Evolutionary conservation across 2,329 filamentous ascomycete genomes (phyloP).

Genomic region (Fonsecaea pugnacius): DNA sequence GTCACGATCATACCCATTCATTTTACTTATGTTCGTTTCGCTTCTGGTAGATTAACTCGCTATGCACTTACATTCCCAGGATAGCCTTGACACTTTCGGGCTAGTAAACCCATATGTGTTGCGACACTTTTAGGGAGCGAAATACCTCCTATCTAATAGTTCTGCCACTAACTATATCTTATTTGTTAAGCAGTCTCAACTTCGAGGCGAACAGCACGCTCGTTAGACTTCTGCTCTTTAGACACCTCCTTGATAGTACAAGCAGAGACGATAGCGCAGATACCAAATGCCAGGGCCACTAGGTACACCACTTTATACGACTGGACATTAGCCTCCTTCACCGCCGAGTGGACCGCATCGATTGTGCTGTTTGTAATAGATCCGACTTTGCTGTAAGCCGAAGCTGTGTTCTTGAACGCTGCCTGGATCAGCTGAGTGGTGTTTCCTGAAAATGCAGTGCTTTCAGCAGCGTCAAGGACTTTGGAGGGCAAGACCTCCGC

Average conservation of each 20-base stretch:
- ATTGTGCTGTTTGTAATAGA: constrained; percentile 34
- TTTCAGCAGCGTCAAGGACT: constrained; percentile 41
- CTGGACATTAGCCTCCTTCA: constrained; percentile 48
- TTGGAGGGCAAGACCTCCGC: background rate
- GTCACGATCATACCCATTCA: too few species aligned
- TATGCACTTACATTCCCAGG: too few species aligned
- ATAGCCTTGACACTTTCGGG: too few species aligned
- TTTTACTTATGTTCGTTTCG: too few species aligned
- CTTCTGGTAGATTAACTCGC: too few species aligned
- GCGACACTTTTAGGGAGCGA: too few species aligned
- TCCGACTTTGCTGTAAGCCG: constrained; percentile 38
- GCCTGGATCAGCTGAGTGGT: constrained; percentile 43
- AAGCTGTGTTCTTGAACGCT: constrained; percentile 42
- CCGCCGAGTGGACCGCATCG: constrained; percentile 41
- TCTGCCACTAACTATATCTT: too few species aligned
- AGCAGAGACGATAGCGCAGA: constrained; percentile 12
- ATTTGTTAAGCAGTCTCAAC: too few species aligned
- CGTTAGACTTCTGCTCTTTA: background rate
- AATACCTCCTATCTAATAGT: too few species aligned
- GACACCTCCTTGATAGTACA: background rate
- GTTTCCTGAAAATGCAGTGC: constrained; percentile 45
- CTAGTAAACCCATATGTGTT: too few species aligned
- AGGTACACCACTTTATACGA: constrained; percentile 51
- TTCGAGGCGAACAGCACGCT: constrained; percentile 5
- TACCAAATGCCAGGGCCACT: constrained; percentile 26